Evolutionary conservation across 2,329 filamentous ascomycete species (phyloP).

Genomic region (Cyclaneusma minus): DNA sequence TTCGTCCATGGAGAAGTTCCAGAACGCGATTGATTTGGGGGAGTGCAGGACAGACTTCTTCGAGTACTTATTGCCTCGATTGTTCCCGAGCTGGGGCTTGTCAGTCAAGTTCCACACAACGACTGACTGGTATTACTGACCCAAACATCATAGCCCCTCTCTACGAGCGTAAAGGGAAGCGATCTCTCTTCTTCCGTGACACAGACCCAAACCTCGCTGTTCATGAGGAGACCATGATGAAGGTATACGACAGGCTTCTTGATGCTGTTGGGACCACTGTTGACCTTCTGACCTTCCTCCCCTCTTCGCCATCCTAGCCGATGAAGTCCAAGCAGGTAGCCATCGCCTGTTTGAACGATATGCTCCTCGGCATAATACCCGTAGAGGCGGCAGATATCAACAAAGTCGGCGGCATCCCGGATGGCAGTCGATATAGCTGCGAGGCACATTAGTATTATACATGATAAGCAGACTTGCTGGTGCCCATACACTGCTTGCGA

Average conservation of each 20-base stretch:
- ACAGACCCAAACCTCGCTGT: constrained; percentile 96
- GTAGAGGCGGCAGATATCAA: constrained; percentile 81
- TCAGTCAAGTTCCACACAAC: constrained; percentile 9
- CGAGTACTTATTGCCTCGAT: constrained; percentile 96
- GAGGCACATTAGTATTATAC: constrained; percentile 41
- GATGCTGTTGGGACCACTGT: constrained; percentile 49
- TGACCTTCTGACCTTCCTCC: constrained; percentile 67
- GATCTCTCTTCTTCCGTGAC: constrained; percentile 74
- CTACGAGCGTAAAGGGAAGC: constrained; percentile 76
- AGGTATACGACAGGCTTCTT: constrained; percentile 83
- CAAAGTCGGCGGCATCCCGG: constrained; percentile 78
- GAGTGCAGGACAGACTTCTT: constrained; percentile 75
- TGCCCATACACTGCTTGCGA: constrained; percentile 43
- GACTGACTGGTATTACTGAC: constrained; percentile 27
- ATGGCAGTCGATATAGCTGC: constrained; percentile 58
- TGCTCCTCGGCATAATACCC: constrained; percentile 95
- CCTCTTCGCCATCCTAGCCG: constrained; percentile 70
- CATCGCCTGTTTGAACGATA: constrained; percentile 85
- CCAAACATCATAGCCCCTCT: constrained; percentile 93
- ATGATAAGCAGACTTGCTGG: constrained; percentile 42
- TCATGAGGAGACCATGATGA: constrained; percentile 95
- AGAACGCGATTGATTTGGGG: constrained; percentile 65
- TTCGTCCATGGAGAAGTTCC: constrained; percentile 97
- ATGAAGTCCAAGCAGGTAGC: constrained; percentile 82
- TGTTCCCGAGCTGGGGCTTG: constrained; percentile 66